A percentile compares a stretch with the other conserved stretches of the same genome.
Conservation (phyloP, 805 yeast species). For the Nakazawaea molendinolei region DNA sequence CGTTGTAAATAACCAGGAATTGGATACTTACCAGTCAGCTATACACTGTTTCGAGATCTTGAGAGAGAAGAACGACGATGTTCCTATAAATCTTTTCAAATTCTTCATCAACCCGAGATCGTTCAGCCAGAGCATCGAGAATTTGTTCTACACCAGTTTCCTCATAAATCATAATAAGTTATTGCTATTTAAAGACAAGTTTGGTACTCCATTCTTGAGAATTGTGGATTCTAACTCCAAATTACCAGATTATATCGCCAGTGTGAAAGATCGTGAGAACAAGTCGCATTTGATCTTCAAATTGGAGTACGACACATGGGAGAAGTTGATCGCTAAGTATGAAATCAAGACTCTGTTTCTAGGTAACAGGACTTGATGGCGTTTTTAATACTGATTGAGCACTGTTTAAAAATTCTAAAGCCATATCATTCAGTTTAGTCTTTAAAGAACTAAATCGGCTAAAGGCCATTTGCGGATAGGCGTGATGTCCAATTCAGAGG, state of each 20-base stretch:
- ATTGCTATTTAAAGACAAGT: slow-evolving; percentile 39
- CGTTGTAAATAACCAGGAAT: slow-evolving; percentile 41
- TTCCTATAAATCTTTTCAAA: slow-evolving; percentile 49
- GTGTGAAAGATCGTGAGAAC: slow-evolving; percentile 14
- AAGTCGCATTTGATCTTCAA: slow-evolving; percentile 67
- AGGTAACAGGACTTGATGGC: too few species aligned
- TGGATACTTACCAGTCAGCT: slow-evolving; percentile 59
- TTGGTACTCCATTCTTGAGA: slow-evolving; percentile 28
- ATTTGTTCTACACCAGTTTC: slow-evolving; percentile 77
- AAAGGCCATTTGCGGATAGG: slow-evolving; percentile 85
- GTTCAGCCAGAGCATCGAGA: slow-evolving; percentile 76
- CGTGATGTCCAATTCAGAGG: slow-evolving; percentile 46
- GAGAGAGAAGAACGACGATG: slow-evolving; percentile 23
- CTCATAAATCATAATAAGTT: slow-evolving; percentile 68
- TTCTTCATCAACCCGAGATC: slow-evolving; percentile 72
- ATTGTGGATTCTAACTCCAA: slow-evolving; percentile 18
- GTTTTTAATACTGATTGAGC: too few species aligned
- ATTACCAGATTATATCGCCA: slow-evolving; percentile 11
- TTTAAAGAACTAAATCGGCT: slow-evolving; percentile 16
- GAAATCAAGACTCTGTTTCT: slow-evolving; percentile 48
- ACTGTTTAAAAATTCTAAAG: too few species aligned
- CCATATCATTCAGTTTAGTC: too few species aligned
- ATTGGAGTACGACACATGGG: slow-evolving; percentile 65
- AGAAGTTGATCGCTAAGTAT: slow-evolving; percentile 42
- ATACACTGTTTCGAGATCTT: slow-evolving; percentile 42